phyloP scores from a whole-genome alignment of 2,329 filamentous ascomycete species.

The Zymoseptoria passerinii region DNA sequence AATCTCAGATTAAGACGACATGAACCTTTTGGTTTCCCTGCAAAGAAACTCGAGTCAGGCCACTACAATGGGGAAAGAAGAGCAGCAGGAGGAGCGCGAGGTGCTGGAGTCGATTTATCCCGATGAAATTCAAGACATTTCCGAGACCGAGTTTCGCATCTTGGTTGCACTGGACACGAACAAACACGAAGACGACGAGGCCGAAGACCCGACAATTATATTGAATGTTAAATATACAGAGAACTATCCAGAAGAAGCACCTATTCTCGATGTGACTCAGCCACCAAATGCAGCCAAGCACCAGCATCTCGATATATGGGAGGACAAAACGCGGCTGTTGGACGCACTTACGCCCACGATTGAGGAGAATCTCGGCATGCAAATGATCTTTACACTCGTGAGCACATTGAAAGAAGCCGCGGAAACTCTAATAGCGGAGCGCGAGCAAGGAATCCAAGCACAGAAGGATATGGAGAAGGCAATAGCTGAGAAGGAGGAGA shows the following conservation, averaged over 20 bases:
- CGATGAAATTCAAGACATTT: conserved; percentile 94
- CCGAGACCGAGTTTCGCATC: conserved; percentile 81
- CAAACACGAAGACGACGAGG: conserved; percentile 45
- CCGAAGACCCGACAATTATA: conserved; percentile 58
- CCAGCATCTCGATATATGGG: conserved; percentile 66
- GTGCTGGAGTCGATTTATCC: conserved; percentile 98
- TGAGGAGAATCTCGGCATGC: conserved; percentile 91
- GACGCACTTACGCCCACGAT: conserved; percentile 64
- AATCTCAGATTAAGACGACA: background rate
- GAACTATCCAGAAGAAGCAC: conserved; percentile 80
- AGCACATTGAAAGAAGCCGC: conserved; percentile 81
- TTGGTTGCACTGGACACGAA: conserved; percentile 64
- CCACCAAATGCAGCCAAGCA: conserved; percentile 63
- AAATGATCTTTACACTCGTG: conserved; percentile 91
- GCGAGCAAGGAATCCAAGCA: conserved; percentile 55
- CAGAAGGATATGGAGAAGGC: conserved; percentile 46
- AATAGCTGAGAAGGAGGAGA: conserved; percentile 78
- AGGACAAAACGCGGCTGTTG: conserved; percentile 70
- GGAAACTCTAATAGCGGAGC: conserved; percentile 72
- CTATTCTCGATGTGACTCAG: conserved; percentile 68
- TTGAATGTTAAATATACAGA: conserved; percentile 85
- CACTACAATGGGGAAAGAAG: conserved; percentile 53
- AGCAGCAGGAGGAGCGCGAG: conserved; percentile 91
- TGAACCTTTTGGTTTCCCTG: background rate
- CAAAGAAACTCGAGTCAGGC: background rate